These are phyloP conservation scores for Leccinum obscurum DNA, from an alignment of 768 basidiomycete genomes.

Conservation along the genomic window DNA sequence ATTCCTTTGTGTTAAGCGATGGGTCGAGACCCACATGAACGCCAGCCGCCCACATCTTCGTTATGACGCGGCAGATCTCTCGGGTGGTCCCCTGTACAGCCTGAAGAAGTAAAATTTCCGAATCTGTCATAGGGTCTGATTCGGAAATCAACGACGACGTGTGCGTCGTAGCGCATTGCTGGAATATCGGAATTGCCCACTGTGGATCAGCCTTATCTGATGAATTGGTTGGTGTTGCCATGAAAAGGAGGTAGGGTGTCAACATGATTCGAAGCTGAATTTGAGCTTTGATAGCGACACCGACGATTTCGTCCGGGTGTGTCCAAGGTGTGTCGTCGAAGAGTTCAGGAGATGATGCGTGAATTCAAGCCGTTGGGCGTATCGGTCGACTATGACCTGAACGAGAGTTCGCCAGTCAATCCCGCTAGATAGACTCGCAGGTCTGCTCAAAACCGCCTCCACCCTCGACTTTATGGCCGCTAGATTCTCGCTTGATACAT, in stretches of 20 bases:
- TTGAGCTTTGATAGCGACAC: slow-evolving; percentile 15
- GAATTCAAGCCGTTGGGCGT: slow-evolving; percentile 32
- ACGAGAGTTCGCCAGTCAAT: slow-evolving; percentile 37
- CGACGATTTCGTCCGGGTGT: slow-evolving; percentile 5
- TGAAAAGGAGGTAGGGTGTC: slow-evolving; percentile 28
- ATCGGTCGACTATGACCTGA: slow-evolving; percentile 32
- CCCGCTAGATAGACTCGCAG: slow-evolving; percentile 24
- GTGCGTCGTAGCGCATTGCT: slow-evolving; percentile 31
- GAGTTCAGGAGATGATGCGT: slow-evolving; percentile 23
- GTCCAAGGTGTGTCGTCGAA: neutral
- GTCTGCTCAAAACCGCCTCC: slow-evolving; percentile 7
- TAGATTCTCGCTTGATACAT: slow-evolving; percentile 28
- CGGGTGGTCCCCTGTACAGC: slow-evolving; percentile 35
- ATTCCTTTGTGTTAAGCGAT: slow-evolving; percentile 3
- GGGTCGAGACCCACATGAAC: slow-evolving; percentile 20
- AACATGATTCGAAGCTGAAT: slow-evolving; percentile 31
- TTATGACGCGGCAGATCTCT: slow-evolving; percentile 48
- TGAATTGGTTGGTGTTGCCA: slow-evolving; percentile 7
- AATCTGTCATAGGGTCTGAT: slow-evolving; percentile 22
- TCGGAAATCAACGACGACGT: slow-evolving; percentile 14
- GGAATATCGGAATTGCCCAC: slow-evolving; percentile 36
- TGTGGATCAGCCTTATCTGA: neutral
- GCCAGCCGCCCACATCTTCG: slow-evolving; percentile 49
- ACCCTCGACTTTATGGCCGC: slow-evolving; percentile 6
- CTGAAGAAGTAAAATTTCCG: slow-evolving; percentile 30